phyloP scores from a whole-genome alignment of 2,329 filamentous ascomycete species.

The Pseudonectria buxi region DNA sequence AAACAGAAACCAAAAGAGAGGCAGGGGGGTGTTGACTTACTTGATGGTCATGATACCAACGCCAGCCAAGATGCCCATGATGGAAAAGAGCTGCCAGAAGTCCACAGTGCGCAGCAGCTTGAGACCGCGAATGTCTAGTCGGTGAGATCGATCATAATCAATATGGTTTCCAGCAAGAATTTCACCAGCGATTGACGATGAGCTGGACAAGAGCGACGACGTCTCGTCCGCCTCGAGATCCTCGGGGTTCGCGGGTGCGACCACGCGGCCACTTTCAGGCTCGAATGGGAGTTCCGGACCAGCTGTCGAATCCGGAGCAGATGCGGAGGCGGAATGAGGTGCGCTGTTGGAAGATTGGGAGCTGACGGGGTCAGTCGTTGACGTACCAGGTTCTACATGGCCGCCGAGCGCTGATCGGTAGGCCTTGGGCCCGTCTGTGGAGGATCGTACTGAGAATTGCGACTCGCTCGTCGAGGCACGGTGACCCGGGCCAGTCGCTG shows the following conservation, averaged over 20 bases:
- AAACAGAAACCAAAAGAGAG: background rate
- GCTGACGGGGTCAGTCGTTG: constrained; percentile 15
- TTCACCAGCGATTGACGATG: constrained; percentile 45
- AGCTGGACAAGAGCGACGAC: constrained; percentile 69
- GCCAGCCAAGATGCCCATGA: constrained; percentile 86
- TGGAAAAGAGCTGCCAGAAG: constrained; percentile 85
- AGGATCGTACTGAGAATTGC: constrained; percentile 35
- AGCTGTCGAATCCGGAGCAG: constrained; percentile 12
- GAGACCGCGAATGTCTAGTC: constrained; percentile 85
- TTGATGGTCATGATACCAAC: constrained; percentile 99
- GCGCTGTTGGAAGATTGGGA: constrained; percentile 18
- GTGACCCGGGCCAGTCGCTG: constrained; percentile 22
- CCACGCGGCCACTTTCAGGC: constrained; percentile 22
- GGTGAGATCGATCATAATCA: constrained; percentile 68
- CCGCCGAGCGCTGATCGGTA: constrained; percentile 29
- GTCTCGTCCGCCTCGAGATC: constrained; percentile 59
- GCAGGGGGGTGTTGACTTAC: constrained; percentile 44
- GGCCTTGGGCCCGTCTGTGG: constrained; percentile 35
- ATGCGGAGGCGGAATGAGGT: constrained; percentile 5
- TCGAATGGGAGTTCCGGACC: constrained; percentile 20
- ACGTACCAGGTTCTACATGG: constrained; percentile 61
- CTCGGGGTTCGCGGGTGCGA: constrained; percentile 16
- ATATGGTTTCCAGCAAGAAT: constrained; percentile 52
- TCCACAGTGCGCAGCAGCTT: constrained; percentile 63
- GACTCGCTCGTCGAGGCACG: constrained; percentile 15